A percentile compares a stretch with the other conserved stretches of the same genome.
These are phyloP conservation scores for Tolypocladium pustulatum DNA, from an alignment of 2,329 filamentous ascomycete species.

Conservation along the genomic window DNA sequence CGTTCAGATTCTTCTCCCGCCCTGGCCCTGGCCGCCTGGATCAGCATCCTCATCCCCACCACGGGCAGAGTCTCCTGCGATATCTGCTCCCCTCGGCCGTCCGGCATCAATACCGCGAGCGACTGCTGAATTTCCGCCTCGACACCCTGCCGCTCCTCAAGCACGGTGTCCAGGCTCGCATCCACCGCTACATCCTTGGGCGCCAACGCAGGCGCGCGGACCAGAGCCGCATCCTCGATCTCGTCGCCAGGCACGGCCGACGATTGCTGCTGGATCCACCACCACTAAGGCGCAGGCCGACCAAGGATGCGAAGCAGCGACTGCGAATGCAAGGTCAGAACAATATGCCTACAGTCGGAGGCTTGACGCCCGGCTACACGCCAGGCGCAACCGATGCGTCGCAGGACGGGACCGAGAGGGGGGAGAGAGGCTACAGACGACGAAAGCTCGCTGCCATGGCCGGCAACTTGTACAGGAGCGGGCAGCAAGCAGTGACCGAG, in stretches of 20 bases:
- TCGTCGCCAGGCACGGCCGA: slow-evolving; percentile 28
- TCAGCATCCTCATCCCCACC: slow-evolving; percentile 22
- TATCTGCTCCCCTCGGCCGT: slow-evolving; percentile 57
- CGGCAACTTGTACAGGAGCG: slow-evolving; percentile 44
- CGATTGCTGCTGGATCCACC: slow-evolving; percentile 34
- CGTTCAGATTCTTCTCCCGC: slow-evolving; percentile 27
- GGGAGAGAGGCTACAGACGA: slow-evolving; percentile 61
- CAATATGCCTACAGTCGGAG: slow-evolving; percentile 17
- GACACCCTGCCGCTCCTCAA: slow-evolving; percentile 63
- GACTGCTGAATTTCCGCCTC: slow-evolving; percentile 60
- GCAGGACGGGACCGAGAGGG: slow-evolving; percentile 15
- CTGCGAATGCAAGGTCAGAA: slow-evolving; percentile 15
- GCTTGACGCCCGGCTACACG: slow-evolving; percentile 16
- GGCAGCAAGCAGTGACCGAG: slow-evolving; percentile 46
- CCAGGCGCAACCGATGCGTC: slow-evolving; percentile 13
- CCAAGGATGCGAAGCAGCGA: slow-evolving; percentile 22
- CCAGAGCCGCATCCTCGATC: slow-evolving; percentile 34
- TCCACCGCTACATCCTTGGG: slow-evolving; percentile 64
- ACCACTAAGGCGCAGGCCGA: slow-evolving; percentile 6
- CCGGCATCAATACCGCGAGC: slow-evolving; percentile 52
- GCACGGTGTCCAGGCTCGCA: slow-evolving; percentile 59
- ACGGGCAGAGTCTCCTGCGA: slow-evolving; percentile 44
- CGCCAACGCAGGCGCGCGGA: slow-evolving; percentile 47
- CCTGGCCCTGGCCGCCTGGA: slow-evolving; percentile 14
- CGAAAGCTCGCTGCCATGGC: slow-evolving; percentile 63